Conservation (phyloP, 2,329 filamentous ascomycete species). For the Penicillium hesseltinei region DNA sequence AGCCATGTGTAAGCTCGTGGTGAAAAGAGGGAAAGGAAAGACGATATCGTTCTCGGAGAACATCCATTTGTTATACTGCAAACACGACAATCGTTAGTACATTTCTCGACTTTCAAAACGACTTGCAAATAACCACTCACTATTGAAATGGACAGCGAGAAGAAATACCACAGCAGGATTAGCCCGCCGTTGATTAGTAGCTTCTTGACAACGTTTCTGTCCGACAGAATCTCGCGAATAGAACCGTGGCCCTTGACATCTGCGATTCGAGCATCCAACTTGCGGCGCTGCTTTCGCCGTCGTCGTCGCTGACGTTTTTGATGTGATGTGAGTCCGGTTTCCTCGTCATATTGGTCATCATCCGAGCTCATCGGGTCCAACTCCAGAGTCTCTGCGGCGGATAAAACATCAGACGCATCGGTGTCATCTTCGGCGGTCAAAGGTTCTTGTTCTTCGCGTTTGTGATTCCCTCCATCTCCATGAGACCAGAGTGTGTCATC, state of each 20-base stretch:
- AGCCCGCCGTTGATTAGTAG: constrained; percentile 74
- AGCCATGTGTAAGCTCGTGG: constrained; percentile 90
- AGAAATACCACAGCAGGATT: constrained; percentile 85
- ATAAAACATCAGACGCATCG: constrained; percentile 43
- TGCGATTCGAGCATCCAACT: constrained; percentile 68
- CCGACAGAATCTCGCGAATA: constrained; percentile 61
- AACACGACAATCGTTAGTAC: constrained; percentile 12
- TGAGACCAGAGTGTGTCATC: constrained; percentile 30
- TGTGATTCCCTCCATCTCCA: constrained; percentile 25
- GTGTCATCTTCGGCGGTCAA: constrained; percentile 34
- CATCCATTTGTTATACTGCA: constrained; percentile 99
- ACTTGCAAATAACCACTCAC: constrained; percentile 52
- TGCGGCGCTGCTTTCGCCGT: constrained; percentile 65
- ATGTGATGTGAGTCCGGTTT: constrained; percentile 76
- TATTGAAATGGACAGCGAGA: constrained; percentile 88
- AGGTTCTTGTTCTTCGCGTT: constrained; percentile 37
- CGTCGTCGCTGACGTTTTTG: constrained; percentile 66
- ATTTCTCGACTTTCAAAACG: neutral
- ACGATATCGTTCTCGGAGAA: constrained; percentile 81
- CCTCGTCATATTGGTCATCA: constrained; percentile 81
- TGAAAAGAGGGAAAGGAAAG: constrained; percentile 93
- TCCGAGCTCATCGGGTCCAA: constrained; percentile 62
- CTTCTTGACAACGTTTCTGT: constrained; percentile 67
- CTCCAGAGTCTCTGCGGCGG: constrained; percentile 52
- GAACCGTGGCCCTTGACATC: constrained; percentile 64